These are phyloP conservation scores for Myxozyma lipomycoides DNA, from an alignment of 805 yeast species.

Conservation along the genomic window DNA sequence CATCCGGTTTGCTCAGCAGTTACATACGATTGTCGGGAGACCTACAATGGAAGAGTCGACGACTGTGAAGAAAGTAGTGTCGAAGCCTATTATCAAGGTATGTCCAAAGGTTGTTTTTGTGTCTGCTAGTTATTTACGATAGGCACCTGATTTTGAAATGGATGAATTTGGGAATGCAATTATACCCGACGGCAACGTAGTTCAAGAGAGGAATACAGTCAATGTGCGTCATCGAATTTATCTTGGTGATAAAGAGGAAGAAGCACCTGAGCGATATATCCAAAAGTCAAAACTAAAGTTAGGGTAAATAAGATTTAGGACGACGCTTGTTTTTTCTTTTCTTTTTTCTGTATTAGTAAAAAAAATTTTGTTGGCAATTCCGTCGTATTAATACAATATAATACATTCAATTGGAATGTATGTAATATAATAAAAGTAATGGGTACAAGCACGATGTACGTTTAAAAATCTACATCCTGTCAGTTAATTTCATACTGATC, in stretches of 20 bases:
- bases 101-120: background rate
- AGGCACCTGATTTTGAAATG: background rate
- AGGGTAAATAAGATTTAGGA: background rate
- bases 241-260: conserved; percentile 21
- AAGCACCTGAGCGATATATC: conserved; percentile 22
- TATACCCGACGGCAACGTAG: background rate
- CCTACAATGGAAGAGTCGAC: background rate
- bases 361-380: background rate
- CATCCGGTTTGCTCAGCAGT: conserved; percentile 13
- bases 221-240: conserved; percentile 16
- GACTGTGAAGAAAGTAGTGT: background rate
- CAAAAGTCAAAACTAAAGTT: conserved; percentile 4
- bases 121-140: background rate
- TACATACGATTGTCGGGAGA: conserved; percentile 5
- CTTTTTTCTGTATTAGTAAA: background rate
- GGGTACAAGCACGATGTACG: too few species aligned
- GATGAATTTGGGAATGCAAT: conserved; percentile 24
- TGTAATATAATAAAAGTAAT: too few species aligned
- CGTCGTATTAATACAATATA: background rate
- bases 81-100: conserved; percentile 22
- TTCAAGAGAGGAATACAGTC: conserved; percentile 12
- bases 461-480: too few species aligned
- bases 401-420: background rate
- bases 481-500: too few species aligned
- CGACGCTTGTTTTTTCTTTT: background rate